Conservation (phyloP, 495 filamentous ascomycete genomes). For the Gamarada debralockiae region DNA sequence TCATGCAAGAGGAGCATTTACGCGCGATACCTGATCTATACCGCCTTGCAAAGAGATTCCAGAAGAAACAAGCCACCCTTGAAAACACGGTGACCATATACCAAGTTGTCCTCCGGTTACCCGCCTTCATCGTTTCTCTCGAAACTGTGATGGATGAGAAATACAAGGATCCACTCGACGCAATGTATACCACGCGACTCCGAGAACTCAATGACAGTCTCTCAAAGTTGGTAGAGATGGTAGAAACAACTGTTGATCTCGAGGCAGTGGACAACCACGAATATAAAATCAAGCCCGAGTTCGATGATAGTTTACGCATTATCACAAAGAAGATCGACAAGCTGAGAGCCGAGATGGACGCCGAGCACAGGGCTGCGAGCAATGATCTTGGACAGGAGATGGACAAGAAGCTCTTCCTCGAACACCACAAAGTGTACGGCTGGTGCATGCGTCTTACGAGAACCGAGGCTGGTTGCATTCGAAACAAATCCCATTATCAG, state of each 20-base stretch:
- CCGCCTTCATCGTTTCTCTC: conserved; percentile 82
- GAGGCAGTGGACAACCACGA: conserved; percentile 96
- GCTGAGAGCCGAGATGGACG: conserved; percentile 75
- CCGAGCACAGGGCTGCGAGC: conserved; percentile 73
- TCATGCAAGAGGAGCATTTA: conserved; percentile 96
- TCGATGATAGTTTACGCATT: conserved; percentile 82
- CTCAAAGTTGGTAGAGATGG: conserved; percentile 91
- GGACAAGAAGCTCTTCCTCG: conserved; percentile 97
- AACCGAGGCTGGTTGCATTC: conserved; percentile 87
- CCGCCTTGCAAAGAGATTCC: conserved; percentile 89
- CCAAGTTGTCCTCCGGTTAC: conserved; percentile 87
- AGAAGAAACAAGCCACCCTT: conserved; percentile 81
- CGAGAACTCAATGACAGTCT: conserved; percentile 70
- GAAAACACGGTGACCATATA: conserved; percentile 96
- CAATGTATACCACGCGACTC: conserved; percentile 83
- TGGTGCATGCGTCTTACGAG: conserved; percentile 96
- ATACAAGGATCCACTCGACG: conserved; percentile 84
- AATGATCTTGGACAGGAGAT: conserved; percentile 86
- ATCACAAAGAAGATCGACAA: conserved; percentile 90
- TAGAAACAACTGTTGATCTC: conserved; percentile 96
- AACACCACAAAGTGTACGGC: conserved; percentile 92
- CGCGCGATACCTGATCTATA: conserved; percentile 93
- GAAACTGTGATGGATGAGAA: conserved; percentile 94
- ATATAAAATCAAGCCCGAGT: conserved; percentile 98
- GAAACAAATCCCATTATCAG: conserved; percentile 83